phyloP scores from a whole-genome alignment of 176 grass and related monocot species.

The Miscanthus lutarioriparius region DNA sequence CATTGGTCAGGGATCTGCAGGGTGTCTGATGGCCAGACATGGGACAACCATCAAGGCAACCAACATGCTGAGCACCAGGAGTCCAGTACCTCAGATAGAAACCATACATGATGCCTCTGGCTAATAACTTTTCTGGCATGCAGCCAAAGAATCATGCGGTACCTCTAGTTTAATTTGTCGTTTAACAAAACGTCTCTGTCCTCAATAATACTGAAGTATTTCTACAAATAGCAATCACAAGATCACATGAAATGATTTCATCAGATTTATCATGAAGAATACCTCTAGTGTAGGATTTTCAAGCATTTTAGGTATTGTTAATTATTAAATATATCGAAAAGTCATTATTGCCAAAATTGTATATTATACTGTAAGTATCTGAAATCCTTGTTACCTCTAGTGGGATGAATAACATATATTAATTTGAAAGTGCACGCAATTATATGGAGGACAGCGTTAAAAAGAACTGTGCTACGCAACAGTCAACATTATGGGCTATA shows the following conservation, averaged over 20 bases:
- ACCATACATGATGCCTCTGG: conserved; percentile 40
- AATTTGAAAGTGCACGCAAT: conserved; percentile 31
- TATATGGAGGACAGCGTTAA: not conserved
- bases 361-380: not conserved
- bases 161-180: not conserved
- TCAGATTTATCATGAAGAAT: not conserved
- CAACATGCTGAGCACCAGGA: conserved; percentile 42
- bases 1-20: conserved; percentile 34
- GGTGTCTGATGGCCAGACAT: conserved; percentile 35
- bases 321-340: not conserved
- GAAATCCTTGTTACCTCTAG: not conserved
- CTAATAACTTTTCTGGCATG: conserved; percentile 49
- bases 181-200: not conserved
- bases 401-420: not conserved
- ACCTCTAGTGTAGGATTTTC: not conserved
- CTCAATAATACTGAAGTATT: not conserved
- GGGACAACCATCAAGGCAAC: conserved; percentile 44
- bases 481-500: conserved; percentile 52
- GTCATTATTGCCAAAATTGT: not conserved
- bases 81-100: conserved; percentile 40
- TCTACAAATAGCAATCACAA: not conserved
- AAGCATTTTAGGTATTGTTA: not conserved
- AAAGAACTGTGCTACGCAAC: conserved; percentile 24
- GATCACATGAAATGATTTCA: not conserved
- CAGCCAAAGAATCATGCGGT: conserved; percentile 37